Evolutionary conservation across 2,329 filamentous ascomycete species (phyloP), one percentile per base, ranked within the genome.

Genomic region (Dactylellina haptotyla): DNA sequence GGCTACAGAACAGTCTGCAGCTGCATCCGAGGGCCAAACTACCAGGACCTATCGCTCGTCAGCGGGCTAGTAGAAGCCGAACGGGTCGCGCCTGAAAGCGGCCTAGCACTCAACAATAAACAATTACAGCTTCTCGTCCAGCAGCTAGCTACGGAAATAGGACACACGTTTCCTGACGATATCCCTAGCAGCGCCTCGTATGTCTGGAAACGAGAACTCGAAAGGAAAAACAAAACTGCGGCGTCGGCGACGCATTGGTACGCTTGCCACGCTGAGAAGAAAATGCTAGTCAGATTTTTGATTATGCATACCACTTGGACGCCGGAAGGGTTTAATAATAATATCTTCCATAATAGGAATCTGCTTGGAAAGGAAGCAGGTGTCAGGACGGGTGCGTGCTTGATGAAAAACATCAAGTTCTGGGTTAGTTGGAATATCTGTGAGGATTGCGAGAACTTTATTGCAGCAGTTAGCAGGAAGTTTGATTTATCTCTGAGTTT

Each of bases 181-280:
- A 73, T 73, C 10, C 69, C 69, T 0, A 61, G 62, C 5, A 48
- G 54, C n/a, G 69, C 69, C 2, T 26, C 43, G 2, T 26, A 34
- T 3, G 28, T 43, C 10, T 73, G 69, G 69, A 73, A 73, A 45
- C 53, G 69, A 28, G 69, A 73, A 41, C 25, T 73, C 37, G 46
- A 66, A 14, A 45, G 61, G 8, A 66, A 66, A n/a, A 73, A 61
- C 16, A 45, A 56, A 6, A 41, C 69, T 2, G 61, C 61, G 34
- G 8, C 41, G 9, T 53, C 59, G n/a, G 58, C 59, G 37, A 23
- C 25, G 58, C 23, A 65, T 16, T 73, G 69, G 69, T 48, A 48
- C 20, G 69, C 69, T 23, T 66, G 61, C 25, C 69, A 73, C 30
- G 56, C 69, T 4, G 69, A 73, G 26, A 73, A 73, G 41, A 73